Percentiles rank a stretch among this genome's conserved stretches.
Evolutionary conservation across 352 stramenopile species (phyloP).

Genomic region (Blastocystis sp.): DNA sequence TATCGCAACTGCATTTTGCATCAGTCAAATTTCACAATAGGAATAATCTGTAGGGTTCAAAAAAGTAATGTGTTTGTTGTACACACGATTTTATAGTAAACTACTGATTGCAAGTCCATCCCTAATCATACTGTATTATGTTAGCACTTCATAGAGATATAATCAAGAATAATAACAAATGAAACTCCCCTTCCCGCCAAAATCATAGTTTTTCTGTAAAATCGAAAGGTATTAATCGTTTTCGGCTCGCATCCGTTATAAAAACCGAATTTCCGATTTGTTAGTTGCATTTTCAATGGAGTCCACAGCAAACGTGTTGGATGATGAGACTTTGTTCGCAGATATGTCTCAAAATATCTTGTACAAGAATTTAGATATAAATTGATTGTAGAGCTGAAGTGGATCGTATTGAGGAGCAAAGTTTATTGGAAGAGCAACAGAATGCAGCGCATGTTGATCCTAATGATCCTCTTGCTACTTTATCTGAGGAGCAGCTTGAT

Average conservation of each 20-base stretch:
- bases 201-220: neutral
- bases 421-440: neutral
- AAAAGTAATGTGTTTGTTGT: slow-evolving; percentile 7
- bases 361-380: neutral
- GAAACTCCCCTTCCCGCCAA: slow-evolving; percentile 13
- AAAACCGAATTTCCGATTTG: too few relatives aligned
- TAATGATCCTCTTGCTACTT: neutral
- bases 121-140: too few relatives aligned
- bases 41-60: slow-evolving; percentile 7
- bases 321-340: neutral
- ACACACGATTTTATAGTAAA: neutral
- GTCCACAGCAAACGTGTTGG: neutral
- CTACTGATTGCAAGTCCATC: too few relatives aligned
- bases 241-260: too few relatives aligned
- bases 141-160: too few relatives aligned
- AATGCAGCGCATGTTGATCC: neutral
- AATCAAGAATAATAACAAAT: neutral
- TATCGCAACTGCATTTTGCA: neutral
- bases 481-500: slow-evolving; percentile 30
- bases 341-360: slow-evolving; percentile 7
- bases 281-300: neutral
- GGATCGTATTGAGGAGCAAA: slow-evolving; percentile 15
- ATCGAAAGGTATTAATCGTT: too few relatives aligned
- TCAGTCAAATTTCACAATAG: neutral
- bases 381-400: slow-evolving; percentile 1